Percentiles rank a stretch among this genome's conserved stretches.
phyloP scores from a whole-genome alignment of 192 early-diverging fungal genomes.

The Coemansia furcata region DNA sequence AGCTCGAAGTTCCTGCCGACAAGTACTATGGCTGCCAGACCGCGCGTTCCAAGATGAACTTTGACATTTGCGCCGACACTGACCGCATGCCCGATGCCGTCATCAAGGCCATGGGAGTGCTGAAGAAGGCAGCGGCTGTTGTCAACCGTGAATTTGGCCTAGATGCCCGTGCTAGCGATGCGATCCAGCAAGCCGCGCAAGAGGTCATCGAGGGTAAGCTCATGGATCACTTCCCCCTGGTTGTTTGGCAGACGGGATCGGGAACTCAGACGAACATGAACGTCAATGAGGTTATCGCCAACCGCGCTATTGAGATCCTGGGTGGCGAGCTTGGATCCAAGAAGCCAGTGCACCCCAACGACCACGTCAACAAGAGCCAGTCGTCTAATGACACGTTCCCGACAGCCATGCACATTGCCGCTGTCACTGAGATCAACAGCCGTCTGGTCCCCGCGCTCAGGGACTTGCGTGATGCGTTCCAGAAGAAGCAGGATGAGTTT shows the following conservation, averaged over 20 bases:
- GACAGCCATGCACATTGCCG: slow-evolving; percentile 99
- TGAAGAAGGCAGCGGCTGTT: slow-evolving; percentile 93
- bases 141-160: slow-evolving; percentile 93
- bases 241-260: slow-evolving; percentile 98
- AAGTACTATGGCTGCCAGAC: slow-evolving; percentile 98
- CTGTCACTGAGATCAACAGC: slow-evolving; percentile 80
- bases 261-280: slow-evolving; percentile 99
- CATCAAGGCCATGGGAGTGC: slow-evolving; percentile 90
- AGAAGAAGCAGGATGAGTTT: slow-evolving; percentile 77
- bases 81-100: slow-evolving; percentile 96
- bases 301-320: slow-evolving; percentile 95
- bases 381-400: slow-evolving; percentile 99
- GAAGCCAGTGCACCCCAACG: slow-evolving; percentile 97
- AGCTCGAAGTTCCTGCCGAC: slow-evolving; percentile 91
- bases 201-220: slow-evolving; percentile 92
- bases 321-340: slow-evolving; percentile 90
- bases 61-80: slow-evolving; percentile 89
- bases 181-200: slow-evolving; percentile 85
- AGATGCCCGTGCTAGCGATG: slow-evolving; percentile 75
- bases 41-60: slow-evolving; percentile 94
- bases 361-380: slow-evolving; percentile 99
- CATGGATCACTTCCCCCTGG: slow-evolving; percentile 96
- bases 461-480: slow-evolving; percentile 74
- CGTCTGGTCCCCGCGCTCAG: slow-evolving; percentile 85
- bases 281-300: slow-evolving; percentile 95